Evolutionary conservation across 371 early-diverging fungal genomes (phyloP).

Genomic region (Saksenaea vasiformis): DNA sequence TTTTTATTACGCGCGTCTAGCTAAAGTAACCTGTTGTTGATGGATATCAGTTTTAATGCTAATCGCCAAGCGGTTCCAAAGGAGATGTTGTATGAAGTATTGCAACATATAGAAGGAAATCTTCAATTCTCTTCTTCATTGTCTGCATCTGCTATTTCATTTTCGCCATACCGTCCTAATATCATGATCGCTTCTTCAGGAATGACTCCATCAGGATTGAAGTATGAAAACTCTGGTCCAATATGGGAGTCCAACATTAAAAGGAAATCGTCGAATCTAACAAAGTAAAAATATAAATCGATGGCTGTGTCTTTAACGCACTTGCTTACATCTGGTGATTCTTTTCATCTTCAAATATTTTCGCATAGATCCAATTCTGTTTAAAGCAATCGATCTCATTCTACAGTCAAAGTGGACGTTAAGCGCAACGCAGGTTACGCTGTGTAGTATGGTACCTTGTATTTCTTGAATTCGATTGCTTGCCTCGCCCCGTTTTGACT

Average conservation of each 20-base stretch:
- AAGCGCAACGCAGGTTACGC: neutral
- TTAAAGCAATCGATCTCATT: constrained; percentile 83
- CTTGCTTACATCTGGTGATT: constrained; percentile 50
- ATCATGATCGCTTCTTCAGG: constrained; percentile 28
- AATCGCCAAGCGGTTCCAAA: too few relatives aligned
- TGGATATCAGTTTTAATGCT: too few relatives aligned
- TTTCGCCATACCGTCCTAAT: neutral
- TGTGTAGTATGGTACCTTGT: constrained; percentile 27
- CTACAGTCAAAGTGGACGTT: constrained; percentile 31
- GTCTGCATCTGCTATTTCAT: constrained; percentile 10
- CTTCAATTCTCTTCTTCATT: neutral
- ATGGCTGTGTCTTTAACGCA: too few relatives aligned
- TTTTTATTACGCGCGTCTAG: too few relatives aligned
- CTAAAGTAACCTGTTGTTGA: too few relatives aligned
- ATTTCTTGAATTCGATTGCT: constrained; percentile 51
- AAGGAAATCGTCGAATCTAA: constrained; percentile 77
- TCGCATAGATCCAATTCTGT: constrained; percentile 74
- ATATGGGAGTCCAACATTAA: constrained; percentile 58
- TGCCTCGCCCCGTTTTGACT: constrained; percentile 29
- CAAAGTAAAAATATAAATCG: neutral
- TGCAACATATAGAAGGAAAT: too few relatives aligned
- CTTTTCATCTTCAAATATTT: constrained; percentile 75
- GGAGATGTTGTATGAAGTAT: too few relatives aligned
- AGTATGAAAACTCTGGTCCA: constrained; percentile 40
- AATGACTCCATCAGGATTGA: constrained; percentile 42